These are phyloP conservation scores for Mayamaea pseudoterrestris DNA, from an alignment of 108 stramenopile species.

Conservation along the genomic window DNA sequence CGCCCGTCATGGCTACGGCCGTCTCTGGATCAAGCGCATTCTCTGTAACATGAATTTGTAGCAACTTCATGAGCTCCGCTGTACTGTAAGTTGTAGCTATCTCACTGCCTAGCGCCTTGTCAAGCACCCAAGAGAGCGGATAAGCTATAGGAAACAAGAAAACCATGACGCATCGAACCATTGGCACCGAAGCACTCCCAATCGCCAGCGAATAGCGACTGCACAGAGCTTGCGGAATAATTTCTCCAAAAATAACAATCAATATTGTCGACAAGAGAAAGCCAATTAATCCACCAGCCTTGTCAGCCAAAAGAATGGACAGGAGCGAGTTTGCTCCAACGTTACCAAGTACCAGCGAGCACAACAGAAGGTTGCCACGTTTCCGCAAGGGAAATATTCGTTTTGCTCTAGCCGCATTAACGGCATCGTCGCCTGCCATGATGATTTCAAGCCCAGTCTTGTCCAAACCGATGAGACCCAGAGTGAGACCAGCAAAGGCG, in stretches of 20 bases:
- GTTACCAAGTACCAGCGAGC: conserved; percentile 95
- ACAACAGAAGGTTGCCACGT: conserved; percentile 92
- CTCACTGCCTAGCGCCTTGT: conserved; percentile 79
- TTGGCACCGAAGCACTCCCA: conserved; percentile 68
- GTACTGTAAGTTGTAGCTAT: conserved; percentile 84
- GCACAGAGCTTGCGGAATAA: conserved; percentile 92
- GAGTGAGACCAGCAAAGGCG: conserved; percentile 83
- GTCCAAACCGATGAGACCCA: conserved; percentile 94
- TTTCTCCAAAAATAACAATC: conserved; percentile 91
- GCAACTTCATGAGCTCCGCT: conserved; percentile 80
- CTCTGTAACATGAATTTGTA: conserved; percentile 84
- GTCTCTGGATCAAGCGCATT: conserved; percentile 78
- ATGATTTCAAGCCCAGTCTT: conserved; percentile 94
- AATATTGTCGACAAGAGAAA: conserved; percentile 80
- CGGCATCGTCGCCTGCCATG: conserved; percentile 67
- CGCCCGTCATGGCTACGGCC: conserved; percentile 90
- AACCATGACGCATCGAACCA: conserved; percentile 78
- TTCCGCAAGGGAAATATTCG: conserved; percentile 80
- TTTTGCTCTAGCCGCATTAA: conserved; percentile 39
- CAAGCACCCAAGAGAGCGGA: conserved; percentile 62
- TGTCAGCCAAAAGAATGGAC: conserved; percentile 87
- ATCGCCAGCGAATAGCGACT: conserved; percentile 84
- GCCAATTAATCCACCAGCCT: conserved; percentile 77
- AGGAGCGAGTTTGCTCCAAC: conserved; percentile 91
- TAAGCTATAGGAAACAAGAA: conserved; percentile 48